Conservation (phyloP, 495 filamentous ascomycete species). For the Lichenothelia convexa region DNA sequence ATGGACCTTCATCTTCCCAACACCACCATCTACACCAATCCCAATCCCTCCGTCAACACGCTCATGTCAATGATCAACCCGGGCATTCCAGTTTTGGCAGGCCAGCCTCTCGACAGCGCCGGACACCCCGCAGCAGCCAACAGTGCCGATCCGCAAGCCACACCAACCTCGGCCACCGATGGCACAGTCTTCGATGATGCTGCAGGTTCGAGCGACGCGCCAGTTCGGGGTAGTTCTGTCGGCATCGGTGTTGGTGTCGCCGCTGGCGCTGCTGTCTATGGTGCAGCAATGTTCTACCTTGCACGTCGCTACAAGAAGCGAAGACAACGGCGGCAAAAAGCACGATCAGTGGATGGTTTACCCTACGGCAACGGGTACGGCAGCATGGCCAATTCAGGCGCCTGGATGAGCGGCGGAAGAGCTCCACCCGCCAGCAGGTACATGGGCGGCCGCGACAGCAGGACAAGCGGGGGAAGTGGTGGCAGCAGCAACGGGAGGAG, state of each 20-base stretch:
- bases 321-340: slow-evolving; percentile 60
- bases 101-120: slow-evolving; percentile 26
- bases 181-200: slow-evolving; percentile 28
- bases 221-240: slow-evolving; percentile 57
- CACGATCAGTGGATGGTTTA: slow-evolving; percentile 39
- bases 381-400: slow-evolving; percentile 7
- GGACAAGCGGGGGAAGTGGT: slow-evolving; percentile 53
- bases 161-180: slow-evolving; percentile 14
- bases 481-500: slow-evolving; percentile 38
- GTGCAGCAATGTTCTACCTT: slow-evolving; percentile 95
- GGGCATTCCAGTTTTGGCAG: slow-evolving; percentile 57
- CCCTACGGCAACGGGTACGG: slow-evolving; percentile 10
- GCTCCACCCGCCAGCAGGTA: slow-evolving; percentile 21
- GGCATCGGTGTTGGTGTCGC: slow-evolving; percentile 66
- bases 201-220: slow-evolving; percentile 30
- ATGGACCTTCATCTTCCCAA: slow-evolving; percentile 48
- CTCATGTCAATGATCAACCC: slow-evolving; percentile 72
- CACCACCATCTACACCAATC: slow-evolving; percentile 55
- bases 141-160: slow-evolving; percentile 15
- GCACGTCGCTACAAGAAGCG: slow-evolving; percentile 84
- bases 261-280: slow-evolving; percentile 73
- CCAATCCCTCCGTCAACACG: slow-evolving; percentile 35
- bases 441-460: slow-evolving; percentile 38
- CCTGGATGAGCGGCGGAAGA: slow-evolving; percentile 26
- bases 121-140: slow-evolving; percentile 15